phyloP scores from a whole-genome alignment of 371 early-diverging fungal species.

The Phascolomyces articulosus region DNA sequence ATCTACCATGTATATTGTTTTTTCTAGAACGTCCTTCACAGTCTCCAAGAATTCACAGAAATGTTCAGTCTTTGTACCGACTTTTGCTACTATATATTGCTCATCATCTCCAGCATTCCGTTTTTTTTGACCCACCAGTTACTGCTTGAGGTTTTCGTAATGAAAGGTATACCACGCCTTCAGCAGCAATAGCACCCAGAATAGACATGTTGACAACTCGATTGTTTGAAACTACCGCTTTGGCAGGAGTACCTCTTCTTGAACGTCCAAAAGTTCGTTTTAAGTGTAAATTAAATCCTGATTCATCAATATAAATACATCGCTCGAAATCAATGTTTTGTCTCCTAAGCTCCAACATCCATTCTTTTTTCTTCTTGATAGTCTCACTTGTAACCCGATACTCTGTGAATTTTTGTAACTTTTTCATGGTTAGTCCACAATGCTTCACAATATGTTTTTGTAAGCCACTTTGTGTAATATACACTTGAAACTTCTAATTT shows the following conservation, averaged over 20 bases:
- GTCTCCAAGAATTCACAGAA: not conserved
- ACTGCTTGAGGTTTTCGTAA: constrained; percentile 11
- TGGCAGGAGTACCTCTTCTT: constrained; percentile 14
- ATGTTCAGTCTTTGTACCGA: constrained; percentile 11
- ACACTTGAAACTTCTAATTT: constrained; percentile 1
- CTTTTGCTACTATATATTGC: not conserved
- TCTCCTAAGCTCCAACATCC: not conserved
- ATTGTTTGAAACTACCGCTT: not conserved
- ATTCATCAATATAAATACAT: constrained; percentile 18
- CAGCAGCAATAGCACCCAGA: constrained; percentile 11
- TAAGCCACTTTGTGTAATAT: constrained; percentile 9
- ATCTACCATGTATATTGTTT: not conserved
- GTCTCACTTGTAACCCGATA: constrained; percentile 3
- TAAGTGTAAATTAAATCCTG: constrained; percentile 17
- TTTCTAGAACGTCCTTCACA: constrained; percentile 14
- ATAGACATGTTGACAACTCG: constrained; percentile 8
- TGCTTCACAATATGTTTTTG: constrained; percentile 21
- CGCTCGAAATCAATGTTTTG: not conserved
- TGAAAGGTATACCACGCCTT: constrained; percentile 7
- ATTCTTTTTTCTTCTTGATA: not conserved
- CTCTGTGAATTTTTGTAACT: constrained; percentile 15
- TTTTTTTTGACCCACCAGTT: constrained; percentile 2
- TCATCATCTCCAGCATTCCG: not conserved
- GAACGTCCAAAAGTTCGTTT: constrained; percentile 14
- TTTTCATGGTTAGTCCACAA: constrained; percentile 19